Evolutionary conservation across 306 rosid species (phyloP), one percentile per base, ranked within the genome.

Genomic region (Inga laurina): DNA sequence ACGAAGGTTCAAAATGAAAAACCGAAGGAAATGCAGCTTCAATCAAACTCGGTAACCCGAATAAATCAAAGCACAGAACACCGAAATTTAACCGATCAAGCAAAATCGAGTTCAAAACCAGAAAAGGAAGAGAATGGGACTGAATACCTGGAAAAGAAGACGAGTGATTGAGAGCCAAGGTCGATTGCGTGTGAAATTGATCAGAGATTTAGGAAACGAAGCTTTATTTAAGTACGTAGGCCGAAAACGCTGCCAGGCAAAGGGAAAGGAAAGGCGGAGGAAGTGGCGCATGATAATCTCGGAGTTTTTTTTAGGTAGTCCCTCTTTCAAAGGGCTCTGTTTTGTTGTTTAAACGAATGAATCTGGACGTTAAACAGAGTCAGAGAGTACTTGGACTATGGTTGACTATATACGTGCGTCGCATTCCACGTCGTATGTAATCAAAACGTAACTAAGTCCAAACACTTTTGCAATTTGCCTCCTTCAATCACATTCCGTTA

Each of bases 21-120:
- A 78, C 3, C 62, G 68, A 62, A 41, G 59, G 27, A 77, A 77
- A 78, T 77, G 81, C 74, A 8, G n/a, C 56, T 61, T 8, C 34
- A 35, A 62, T 44, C 80, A 57, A 34, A 41, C 22, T 15, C 18
- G 13, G 1, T 7, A 34, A 5, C 57, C 46, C 21, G 21, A 54
- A 54, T 19, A 61, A 62, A n/a, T 44, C 45, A 77, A 22, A 65
- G 66, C 2, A 43, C 8, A 45, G 64, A 10, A 18, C 81, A 64
- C 0, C 5, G 12, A 41, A 44, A 52, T 27, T 27, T 4, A 3
- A 15, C 24, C 72, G 57, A 0, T 43, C 0, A 61, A 41, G 27
- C 27, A 10, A 64, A 64, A 64, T 48, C 32, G 59, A 45, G 5
- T 72, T 7, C 3, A 19, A 77, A 77, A 77, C 5, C 72, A 59